Percentiles rank a stretch among this genome's conserved stretches.
phyloP scores from a whole-genome alignment of 106 monocot genomes.

The Xerophyta viscosa region DNA sequence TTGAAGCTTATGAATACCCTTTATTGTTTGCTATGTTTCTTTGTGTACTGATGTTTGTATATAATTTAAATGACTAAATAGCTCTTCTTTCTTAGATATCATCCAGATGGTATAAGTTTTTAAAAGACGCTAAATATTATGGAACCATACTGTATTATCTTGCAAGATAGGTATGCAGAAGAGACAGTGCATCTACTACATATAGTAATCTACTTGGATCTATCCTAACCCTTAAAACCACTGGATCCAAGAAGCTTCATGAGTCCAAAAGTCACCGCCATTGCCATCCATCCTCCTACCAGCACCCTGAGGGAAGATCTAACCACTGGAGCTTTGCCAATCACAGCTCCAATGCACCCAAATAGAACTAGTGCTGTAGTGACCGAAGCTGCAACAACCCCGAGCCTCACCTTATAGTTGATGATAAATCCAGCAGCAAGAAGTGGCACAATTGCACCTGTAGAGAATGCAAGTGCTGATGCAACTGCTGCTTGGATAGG shows the following conservation, averaged over 20 bases:
- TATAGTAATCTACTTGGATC: too few species aligned
- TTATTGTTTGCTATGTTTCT: too few species aligned
- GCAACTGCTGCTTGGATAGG: slow-evolving; percentile 65
- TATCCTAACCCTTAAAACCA: slow-evolving; percentile 14
- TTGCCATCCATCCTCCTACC: slow-evolving; percentile 54
- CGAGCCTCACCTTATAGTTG: slow-evolving; percentile 33
- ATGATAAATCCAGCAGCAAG: slow-evolving; percentile 42
- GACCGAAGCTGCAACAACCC: slow-evolving; percentile 34
- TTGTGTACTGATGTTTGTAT: too few species aligned
- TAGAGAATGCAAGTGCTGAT: slow-evolving; percentile 53
- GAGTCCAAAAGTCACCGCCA: slow-evolving; percentile 54
- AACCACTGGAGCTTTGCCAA: slow-evolving; percentile 41
- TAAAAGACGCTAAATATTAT: too few species aligned
- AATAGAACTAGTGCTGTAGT: slow-evolving; percentile 36
- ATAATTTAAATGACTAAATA: too few species aligned
- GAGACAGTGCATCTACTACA: too few species aligned
- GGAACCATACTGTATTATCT: too few species aligned
- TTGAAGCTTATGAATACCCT: too few species aligned
- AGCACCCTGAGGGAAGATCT: slow-evolving; percentile 33
- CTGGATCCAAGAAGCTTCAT: slow-evolving; percentile 38
- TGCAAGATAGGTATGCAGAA: too few species aligned
- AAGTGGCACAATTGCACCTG: slow-evolving; percentile 53
- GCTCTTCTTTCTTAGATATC: too few species aligned
- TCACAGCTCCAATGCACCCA: slow-evolving; percentile 42
- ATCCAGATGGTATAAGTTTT: too few species aligned